Percentiles rank a stretch among this genome's conserved stretches.
These are phyloP conservation scores for Psilocybe cyanescens DNA, from an alignment of 768 basidiomycete genomes.

Conservation along the genomic window DNA sequence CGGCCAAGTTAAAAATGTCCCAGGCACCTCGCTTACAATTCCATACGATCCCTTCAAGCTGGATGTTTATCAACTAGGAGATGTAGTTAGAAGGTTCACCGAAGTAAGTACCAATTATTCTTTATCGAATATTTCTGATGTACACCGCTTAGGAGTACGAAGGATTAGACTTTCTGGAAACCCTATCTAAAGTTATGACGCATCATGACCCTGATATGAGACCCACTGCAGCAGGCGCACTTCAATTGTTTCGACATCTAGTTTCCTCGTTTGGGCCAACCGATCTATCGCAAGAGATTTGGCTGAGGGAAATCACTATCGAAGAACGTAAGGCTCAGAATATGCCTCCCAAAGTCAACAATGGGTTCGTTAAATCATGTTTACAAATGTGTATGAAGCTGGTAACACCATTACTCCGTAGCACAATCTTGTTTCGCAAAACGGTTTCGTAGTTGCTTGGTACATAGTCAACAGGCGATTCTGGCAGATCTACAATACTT, in stretches of 20 bases:
- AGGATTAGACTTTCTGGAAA: constrained; percentile 8
- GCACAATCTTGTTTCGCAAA: too few species aligned
- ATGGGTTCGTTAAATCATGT: too few species aligned
- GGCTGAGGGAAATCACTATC: too few species aligned
- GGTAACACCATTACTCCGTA: too few species aligned
- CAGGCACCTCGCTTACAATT: constrained; percentile 24
- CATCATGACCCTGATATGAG: constrained; percentile 2
- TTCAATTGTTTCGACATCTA: not conserved
- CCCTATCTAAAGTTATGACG: constrained; percentile 8
- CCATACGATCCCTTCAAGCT: constrained; percentile 34
- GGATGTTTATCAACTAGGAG: constrained; percentile 32
- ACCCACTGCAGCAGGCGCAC: constrained; percentile 11
- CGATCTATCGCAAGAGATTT: too few species aligned
- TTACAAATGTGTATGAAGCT: too few species aligned
- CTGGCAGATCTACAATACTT: constrained; percentile 40
- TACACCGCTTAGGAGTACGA: not conserved
- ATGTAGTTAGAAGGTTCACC: constrained; percentile 8
- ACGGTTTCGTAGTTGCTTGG: too few species aligned
- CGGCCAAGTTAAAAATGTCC: constrained; percentile 26
- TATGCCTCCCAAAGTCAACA: too few species aligned
- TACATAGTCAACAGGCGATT: constrained; percentile 22
- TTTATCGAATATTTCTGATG: not conserved
- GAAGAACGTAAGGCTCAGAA: too few species aligned
- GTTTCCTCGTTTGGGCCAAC: too few species aligned
- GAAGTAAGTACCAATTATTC: constrained; percentile 1